Conservation (phyloP, 192 early-diverging fungal genomes). For the Coemansia sp. region DNA sequence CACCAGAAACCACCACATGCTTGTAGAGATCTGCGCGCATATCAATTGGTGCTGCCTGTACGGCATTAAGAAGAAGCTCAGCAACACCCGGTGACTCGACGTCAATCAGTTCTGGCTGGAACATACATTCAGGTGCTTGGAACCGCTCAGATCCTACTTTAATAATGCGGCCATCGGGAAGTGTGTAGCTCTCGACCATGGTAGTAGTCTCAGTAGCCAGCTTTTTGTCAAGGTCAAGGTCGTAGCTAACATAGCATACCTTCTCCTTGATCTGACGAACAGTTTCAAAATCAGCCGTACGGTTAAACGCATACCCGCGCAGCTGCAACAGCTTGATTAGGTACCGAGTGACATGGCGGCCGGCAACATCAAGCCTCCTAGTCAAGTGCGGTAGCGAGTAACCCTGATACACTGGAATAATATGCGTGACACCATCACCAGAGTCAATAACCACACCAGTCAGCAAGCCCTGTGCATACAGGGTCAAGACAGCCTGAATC, state of each 20-base stretch:
- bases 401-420: slow-evolving; percentile 98
- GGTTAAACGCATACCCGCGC: slow-evolving; percentile 94
- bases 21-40: slow-evolving; percentile 93
- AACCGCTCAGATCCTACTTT: slow-evolving; percentile 98
- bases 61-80: slow-evolving; percentile 89
- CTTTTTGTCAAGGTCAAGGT: slow-evolving; percentile 90
- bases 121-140: slow-evolving; percentile 97
- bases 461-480: slow-evolving; percentile 96
- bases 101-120: slow-evolving; percentile 97
- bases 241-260: slow-evolving; percentile 97
- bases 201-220: slow-evolving; percentile 96
- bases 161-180: slow-evolving; percentile 97
- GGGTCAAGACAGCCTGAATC: slow-evolving; percentile 95
- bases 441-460: slow-evolving; percentile 99
- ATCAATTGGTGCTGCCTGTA: slow-evolving; percentile 89
- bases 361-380: slow-evolving; percentile 91
- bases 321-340: slow-evolving; percentile 93
- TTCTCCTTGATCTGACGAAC: slow-evolving; percentile 98
- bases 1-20: slow-evolving; percentile 97
- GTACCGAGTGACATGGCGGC: slow-evolving; percentile 92
- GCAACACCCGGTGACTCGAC: slow-evolving; percentile 91
- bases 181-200: slow-evolving; percentile 91
- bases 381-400: slow-evolving; percentile 88
- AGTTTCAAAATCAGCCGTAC: slow-evolving; percentile 98
- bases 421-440: slow-evolving; percentile 98